Evolutionary conservation across 345 rosid genomes (phyloP).

Genomic region (Moricandia arvensis): DNA sequence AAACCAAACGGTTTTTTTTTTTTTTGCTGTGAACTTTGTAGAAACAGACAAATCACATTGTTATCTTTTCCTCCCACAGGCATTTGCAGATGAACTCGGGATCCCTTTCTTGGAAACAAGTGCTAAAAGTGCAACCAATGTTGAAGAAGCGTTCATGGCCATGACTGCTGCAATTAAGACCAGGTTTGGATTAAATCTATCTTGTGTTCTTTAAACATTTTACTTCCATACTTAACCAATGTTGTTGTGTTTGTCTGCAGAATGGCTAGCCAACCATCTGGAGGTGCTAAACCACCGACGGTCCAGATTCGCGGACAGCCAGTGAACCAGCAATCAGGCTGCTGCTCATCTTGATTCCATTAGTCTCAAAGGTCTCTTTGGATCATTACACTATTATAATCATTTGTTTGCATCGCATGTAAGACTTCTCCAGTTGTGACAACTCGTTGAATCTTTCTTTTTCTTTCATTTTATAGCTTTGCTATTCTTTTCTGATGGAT

Average conservation of each 20-base stretch:
- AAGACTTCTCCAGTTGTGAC: slow-evolving; percentile 14
- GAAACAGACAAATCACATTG: neutral
- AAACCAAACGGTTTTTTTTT: neutral
- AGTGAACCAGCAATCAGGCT: too few species aligned
- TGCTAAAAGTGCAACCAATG: slow-evolving; percentile 70
- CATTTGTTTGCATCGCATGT: slow-evolving; percentile 30
- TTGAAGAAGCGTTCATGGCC: slow-evolving; percentile 81
- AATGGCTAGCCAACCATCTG: too few species aligned
- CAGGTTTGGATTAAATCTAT: slow-evolving; percentile 33
- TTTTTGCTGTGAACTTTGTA: neutral
- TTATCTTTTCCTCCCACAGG: slow-evolving; percentile 33
- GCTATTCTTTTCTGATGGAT: neutral
- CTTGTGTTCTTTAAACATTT: neutral
- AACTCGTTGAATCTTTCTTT: slow-evolving; percentile 18
- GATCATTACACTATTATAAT: slow-evolving; percentile 11
- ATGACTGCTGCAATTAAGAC: slow-evolving; percentile 75
- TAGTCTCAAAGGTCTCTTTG: neutral
- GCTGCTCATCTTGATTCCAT: too few species aligned
- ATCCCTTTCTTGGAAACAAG: slow-evolving; percentile 87
- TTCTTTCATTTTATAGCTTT: slow-evolving; percentile 1
- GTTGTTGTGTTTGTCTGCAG: too few species aligned
- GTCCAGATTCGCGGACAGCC: too few species aligned
- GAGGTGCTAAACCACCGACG: too few species aligned
- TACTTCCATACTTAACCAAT: neutral
- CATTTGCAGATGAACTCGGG: slow-evolving; percentile 76